Base-by-base conservation (phyloP, 2,329 filamentous ascomycete species). In the Aspergillus sp. region DNA sequence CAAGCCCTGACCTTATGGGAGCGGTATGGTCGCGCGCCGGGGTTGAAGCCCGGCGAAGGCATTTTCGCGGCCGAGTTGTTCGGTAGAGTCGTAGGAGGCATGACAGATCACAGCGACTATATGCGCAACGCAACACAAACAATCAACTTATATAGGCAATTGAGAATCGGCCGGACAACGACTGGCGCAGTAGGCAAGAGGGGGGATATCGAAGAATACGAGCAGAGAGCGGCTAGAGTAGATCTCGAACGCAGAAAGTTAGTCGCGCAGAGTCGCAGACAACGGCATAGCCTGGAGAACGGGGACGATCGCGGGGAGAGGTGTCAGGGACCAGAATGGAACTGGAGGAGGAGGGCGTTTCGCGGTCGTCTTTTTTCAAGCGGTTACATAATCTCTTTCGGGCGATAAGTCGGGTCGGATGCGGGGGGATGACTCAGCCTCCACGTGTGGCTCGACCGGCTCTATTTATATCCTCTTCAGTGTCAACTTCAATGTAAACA, bases 1-100 rank as follows among this genome's bases (percentile, higher is more conserved):
- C 75, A 79, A 6, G 75, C 75, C 30, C 74, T 72, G 24, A 71
- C 68, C 39, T 75, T 67, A 55, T 78, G 75, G 5, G 74, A 78
- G 37, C 75, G 63, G 47, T 78, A 78, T 3, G 74, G 75, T 27
- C 75, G 64, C 31, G 63, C 53, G 11, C 60, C 60, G 29, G 60
- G 56, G 36, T 61, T 62, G 40, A 64, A 56, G 13, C 54, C 49
- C 29, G 53, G 49, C 12, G 57, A 55, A 19, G 53, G 45, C 25
- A 51, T 41, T 39, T 60, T 60, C 24, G 53, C 47, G 30, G 45
- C 41, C 16, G 55, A 40, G 42, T 47, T 51, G 45, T 45, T 44
- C 40, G 50, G 49, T 22, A 45, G 36, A 30, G 51, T 45, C 36
- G 47, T 40, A 39, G 53, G 51, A 39, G 53, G 49, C 55, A 58